Percentiles rank a stretch among this genome's conserved stretches.
Evolutionary conservation across 1,139 yeast genomes (phyloP).

Genomic region (Geotrichum aggregatum): DNA sequence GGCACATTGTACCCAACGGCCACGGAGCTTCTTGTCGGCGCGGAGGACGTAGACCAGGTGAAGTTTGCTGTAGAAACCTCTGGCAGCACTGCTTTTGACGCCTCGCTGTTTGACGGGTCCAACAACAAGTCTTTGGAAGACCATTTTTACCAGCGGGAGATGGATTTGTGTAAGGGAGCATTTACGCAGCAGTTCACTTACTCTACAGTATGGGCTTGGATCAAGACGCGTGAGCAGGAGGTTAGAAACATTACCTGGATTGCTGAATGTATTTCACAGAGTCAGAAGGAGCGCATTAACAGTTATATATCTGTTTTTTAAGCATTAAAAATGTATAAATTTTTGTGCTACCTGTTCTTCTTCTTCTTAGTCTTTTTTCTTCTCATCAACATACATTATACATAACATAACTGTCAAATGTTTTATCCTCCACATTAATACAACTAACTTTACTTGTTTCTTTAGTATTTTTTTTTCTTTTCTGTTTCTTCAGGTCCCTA

Average conservation of each 20-base stretch:
- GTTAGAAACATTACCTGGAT: constrained; percentile 96
- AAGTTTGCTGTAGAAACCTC: constrained; percentile 67
- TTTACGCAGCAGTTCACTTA: constrained; percentile 95
- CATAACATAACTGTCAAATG: too few relatives aligned
- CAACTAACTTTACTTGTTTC: too few relatives aligned
- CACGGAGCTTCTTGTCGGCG: constrained; percentile 62
- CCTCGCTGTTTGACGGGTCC: constrained; percentile 62
- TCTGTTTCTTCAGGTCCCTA: too few relatives aligned
- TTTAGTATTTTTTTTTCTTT: too few relatives aligned
- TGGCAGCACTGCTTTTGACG: constrained; percentile 44
- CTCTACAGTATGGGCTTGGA: constrained; percentile 93
- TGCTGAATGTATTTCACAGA: constrained; percentile 75
- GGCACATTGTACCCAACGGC: constrained; percentile 80
- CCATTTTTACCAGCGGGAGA: constrained; percentile 86
- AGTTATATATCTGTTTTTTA: constrained; percentile 42
- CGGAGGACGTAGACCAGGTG: constrained; percentile 84
- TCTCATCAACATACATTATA: too few relatives aligned
- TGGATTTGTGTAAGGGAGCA: constrained; percentile 87
- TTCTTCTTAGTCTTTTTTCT: too few relatives aligned
- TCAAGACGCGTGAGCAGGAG: constrained; percentile 93
- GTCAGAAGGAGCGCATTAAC: constrained; percentile 44
- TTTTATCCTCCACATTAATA: too few relatives aligned
- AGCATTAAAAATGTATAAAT: too few relatives aligned
- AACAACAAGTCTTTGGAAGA: constrained; percentile 72
- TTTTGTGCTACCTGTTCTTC: too few relatives aligned